Base-by-base conservation (phyloP, 73 alveolate genomes). In the Stentor roeselii region DNA sequence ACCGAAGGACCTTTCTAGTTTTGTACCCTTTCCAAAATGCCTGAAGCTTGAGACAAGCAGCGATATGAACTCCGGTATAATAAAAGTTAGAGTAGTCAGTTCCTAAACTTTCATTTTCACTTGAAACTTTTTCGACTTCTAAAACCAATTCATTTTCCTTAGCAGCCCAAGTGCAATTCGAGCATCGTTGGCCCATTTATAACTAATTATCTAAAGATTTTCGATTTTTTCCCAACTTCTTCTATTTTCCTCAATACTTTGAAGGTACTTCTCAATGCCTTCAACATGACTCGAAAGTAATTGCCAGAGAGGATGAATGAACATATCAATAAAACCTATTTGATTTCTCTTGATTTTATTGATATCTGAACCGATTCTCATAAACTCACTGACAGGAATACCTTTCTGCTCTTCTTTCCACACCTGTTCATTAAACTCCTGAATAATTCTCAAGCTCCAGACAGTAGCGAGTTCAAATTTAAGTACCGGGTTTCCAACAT, bases 401-500 rank as follows among this genome's bases (percentile, higher is more conserved):
- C 75, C 60, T 60, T 3, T 21, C 67, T 82, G 34, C 67, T 59
- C 74, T 74, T 82, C 88, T 1, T 74, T 3, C 84, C 30, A 40
- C n/a, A 75, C 91, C 76, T 92, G 89, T 34, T 60, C 60, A 82
- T 85, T 88, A 84, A 91, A 91, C 80, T 91, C 96, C 42, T 34
- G 82, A 31, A 89, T 42, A 21, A 91, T 84, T 40, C 84, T 78
- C 76, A 86, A 37, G 14, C 95, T 80, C 96, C 96, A 91, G n/a
- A n/a, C 75, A 32, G 86, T 80, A 67, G 92, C 76, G 27, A 90
- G 15, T 3, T 91, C 91, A 50, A 76, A 87, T 36, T 93, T 91
- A 61, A 88, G 82, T 6, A 90, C 88, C 14, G 94, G 94, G 78
- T 91, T 91, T 0, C 91, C 87, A 14, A 91, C 83, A 76, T 91